Base-by-base conservation (phyloP, 1,284 basidiomycete genomes). In the Bondarzewia mesenterica region DNA sequence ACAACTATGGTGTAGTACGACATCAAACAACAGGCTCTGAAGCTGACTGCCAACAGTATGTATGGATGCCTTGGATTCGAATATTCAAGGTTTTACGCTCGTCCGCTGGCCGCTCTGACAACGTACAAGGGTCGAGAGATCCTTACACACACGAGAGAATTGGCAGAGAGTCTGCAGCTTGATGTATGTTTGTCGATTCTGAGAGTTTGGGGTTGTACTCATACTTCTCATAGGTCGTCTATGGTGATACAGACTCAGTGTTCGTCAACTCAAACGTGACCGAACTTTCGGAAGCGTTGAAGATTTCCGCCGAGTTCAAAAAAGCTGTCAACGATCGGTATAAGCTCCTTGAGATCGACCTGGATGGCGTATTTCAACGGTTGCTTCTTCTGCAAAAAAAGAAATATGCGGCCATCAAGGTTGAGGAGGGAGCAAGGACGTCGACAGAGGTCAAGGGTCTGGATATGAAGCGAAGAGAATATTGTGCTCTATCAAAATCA, bases 21-120 rank as follows among this genome's bases (percentile, higher is more conserved):
- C 61, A 97, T 99, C 71, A 95, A 94, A 64, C 96, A 99, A 62
- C 85, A 91, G 63, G 96, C 96, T 5, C 75, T 99, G 50, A 99
- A 99, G 71, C 83, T 99, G 46, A 99, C 95, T 1, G 96, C 96
- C 51, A 99, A 99, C 73, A 95, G 91, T 73, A 99, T 99, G 95
- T 99, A 99, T 66, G 96, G 96, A 20, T 99, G 96, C 75, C 84
- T 99, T 25, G 96, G 96, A 47, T 99, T 98, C 64, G 92, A 95
- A 62, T 90, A 94, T 55, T 97, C 94, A 16, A 77, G 96, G 42
- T 99, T 99, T 74, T 97, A 94, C 57, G 96, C 95, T n/a, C 80
- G 91, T 32, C 93, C 94, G 0, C 80, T 99, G 14, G 96, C 96
- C 6, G 93, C 95, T 39, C 77, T 99, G 47, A 98, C 94, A 21